Evolutionary conservation across 1,139 yeast genomes (phyloP), one percentile per base, ranked within the genome.

Genomic region (Candida tropicalis): DNA sequence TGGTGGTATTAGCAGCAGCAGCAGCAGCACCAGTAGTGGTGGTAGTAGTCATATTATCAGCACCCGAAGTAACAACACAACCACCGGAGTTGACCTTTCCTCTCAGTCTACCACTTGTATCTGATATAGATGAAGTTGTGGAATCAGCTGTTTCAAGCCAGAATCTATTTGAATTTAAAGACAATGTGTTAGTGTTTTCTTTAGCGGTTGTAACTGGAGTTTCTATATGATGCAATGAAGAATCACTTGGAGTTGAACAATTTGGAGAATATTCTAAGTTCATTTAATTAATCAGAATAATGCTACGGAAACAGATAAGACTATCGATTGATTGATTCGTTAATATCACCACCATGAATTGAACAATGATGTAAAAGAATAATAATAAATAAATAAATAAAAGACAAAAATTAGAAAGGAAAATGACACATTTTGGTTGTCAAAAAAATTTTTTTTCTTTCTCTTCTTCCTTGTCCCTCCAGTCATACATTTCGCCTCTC

Each of bases 111-210:
- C 27, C 33, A 4, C 17, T 28, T 18, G 3, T 22, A 12, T 37
- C 38, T 6, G 45, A 36, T 10, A 38, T 15, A 4, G 48, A 41
- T 5, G 47, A 40, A 12, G 47, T 38, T 11, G 47, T 32, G 8
- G 41, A 44, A 12, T 29, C 40, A 29, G 37, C 35, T 13, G 41
- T 40, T 27, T 40, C 36, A 15, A 35, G 44, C 47, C 49, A 46
- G 18, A 35, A 43, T 6, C 33, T 37, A 7, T 48, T 44, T 12
- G 49, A 44, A 28, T 43, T 45, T 35, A 49, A 45, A 33, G 52
- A 49, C 32, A 49, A 45, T 32, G 50, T 47, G 15, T 47, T 45
- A 23, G 37, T 35, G 15, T 47, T 47, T 24, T 41, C 49, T 34
- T 46, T 46, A 7, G 42, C 39, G 15, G 49, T 42, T 12, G 23